Conservation (phyloP, 2,329 filamentous ascomycete species). For the Onygenales sp. region DNA sequence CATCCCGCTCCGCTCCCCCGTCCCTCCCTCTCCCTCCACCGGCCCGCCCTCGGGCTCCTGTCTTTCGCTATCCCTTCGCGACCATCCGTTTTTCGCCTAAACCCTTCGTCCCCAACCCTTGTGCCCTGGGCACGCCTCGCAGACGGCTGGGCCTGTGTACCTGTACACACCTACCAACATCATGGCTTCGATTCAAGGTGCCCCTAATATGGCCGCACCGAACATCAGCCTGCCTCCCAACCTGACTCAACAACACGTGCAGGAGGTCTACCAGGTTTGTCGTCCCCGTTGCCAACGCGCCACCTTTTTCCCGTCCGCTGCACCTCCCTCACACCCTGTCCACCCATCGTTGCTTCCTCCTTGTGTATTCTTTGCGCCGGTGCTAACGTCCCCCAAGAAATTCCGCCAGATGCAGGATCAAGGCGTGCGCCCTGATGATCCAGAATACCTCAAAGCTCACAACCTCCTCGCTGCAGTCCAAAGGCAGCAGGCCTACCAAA, state of each 20-base stretch:
- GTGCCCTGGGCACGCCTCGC: neutral
- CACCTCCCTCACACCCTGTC: neutral
- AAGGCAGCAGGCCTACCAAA: constrained; percentile 50
- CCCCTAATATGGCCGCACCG: constrained; percentile 58
- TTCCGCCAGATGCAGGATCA: constrained; percentile 80
- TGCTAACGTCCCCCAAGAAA: constrained; percentile 52
- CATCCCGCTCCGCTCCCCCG: constrained; percentile 10
- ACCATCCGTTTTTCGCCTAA: neutral
- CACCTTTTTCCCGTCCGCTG: constrained; percentile 2
- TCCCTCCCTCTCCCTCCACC: constrained; percentile 10
- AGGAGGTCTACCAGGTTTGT: constrained; percentile 54
- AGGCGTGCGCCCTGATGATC: constrained; percentile 71
- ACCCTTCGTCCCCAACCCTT: neutral
- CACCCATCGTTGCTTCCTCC: neutral
- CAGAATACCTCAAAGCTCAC: constrained; percentile 76
- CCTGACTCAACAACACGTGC: constrained; percentile 66
- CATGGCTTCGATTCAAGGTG: constrained; percentile 75
- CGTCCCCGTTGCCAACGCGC: constrained; percentile 6
- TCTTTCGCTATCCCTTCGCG: constrained; percentile 4
- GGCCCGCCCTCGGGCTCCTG: constrained; percentile 1
- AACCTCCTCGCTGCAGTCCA: constrained; percentile 66
- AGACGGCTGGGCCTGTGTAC: neutral
- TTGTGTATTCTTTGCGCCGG: neutral
- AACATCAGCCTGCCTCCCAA: constrained; percentile 54
- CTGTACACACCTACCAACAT: constrained; percentile 14